Base-by-base conservation (phyloP, 768 basidiomycete species). In the Mycena maculata region DNA sequence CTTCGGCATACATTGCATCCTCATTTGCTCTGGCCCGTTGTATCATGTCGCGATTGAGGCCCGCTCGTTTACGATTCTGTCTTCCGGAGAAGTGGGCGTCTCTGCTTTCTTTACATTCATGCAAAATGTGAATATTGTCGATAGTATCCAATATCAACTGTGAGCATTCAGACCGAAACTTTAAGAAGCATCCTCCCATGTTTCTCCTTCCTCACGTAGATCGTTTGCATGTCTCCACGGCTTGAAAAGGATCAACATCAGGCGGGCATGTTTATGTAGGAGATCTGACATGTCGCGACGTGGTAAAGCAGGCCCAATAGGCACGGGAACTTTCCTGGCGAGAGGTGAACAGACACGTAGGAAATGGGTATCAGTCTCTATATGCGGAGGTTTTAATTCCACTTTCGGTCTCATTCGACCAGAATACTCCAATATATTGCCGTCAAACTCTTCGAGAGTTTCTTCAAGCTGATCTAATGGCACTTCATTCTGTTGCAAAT, bases 231-330 rank as follows among this genome's bases (percentile, higher is more conserved):
- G 31, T 1, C 73, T 42, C 84, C 83, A 84, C 0, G 83, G 84
- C 66, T 82, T 82, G 68, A 84, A 85, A 0, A 84, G 70, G 20
- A 55, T 55, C 36, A 55, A n/a, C 53, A 55, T 55, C 4, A 55
- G 23, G 10, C 53, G 49, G 23, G 48, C 36, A 60, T 81, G 82
- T 11, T 61, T 64, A 0, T 61, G 68, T 10, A 64, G 53, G 0
- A 57, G 4, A 10, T 72, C 54, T 6, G 28, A 13, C 27, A 18
- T 36, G 62, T 83, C 77, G 5, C 75, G 53, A 0, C 78, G 61
- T 7, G 82, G 82, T 0, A 85, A 48, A 0, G 38, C 30, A 0
- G 79, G 63, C 3, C 84, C 84, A 20, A 83, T 72, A 0, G 76
- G 76, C 0, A 82, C 78, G n/a, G 78, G 79, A 25, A 82, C 73